Percentiles rank a stretch among this genome's conserved stretches.
phyloP scores from a whole-genome alignment of 2,329 filamentous ascomycete genomes.

The Fusarium fracticaudum region DNA sequence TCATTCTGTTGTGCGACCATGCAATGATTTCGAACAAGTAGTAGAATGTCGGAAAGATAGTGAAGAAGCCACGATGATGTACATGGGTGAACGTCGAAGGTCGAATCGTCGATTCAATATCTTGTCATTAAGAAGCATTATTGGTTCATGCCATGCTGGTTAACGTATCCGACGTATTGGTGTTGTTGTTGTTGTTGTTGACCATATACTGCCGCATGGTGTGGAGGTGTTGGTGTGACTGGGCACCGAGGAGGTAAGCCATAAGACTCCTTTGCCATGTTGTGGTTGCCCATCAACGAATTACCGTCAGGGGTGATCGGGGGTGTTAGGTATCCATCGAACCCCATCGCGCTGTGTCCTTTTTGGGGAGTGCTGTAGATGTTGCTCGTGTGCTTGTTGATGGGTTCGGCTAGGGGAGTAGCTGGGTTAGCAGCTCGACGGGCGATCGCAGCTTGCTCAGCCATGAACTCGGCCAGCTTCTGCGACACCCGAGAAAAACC shows the following conservation, averaged over 20 bases:
- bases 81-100: conserved; percentile 12
- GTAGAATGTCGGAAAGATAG: conserved; percentile 38
- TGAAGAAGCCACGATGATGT: conserved; percentile 20
- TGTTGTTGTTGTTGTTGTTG: conserved; percentile 44
- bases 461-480: conserved; percentile 67
- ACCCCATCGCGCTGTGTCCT: conserved; percentile 70
- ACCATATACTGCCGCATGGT: conserved; percentile 49
- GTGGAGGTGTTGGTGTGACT: conserved; percentile 68
- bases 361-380: conserved; percentile 85
- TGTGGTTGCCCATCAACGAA: conserved; percentile 58
- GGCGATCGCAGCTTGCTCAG: conserved; percentile 66
- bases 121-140: conserved; percentile 47
- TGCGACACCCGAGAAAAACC: conserved; percentile 64
- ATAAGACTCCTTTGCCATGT: conserved; percentile 59
- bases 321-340: conserved; percentile 83
- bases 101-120: conserved; percentile 14
- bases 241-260: conserved; percentile 65
- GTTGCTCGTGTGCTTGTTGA: conserved; percentile 61
- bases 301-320: conserved; percentile 84
- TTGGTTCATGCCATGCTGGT: conserved; percentile 55
- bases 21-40: conserved; percentile 47
- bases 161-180: conserved; percentile 51
- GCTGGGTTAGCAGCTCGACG: conserved; percentile 63
- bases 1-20: conserved; percentile 45
- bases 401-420: conserved; percentile 66